phyloP scores from a whole-genome alignment of 192 early-diverging fungal species.

The Backusella australiensis region DNA sequence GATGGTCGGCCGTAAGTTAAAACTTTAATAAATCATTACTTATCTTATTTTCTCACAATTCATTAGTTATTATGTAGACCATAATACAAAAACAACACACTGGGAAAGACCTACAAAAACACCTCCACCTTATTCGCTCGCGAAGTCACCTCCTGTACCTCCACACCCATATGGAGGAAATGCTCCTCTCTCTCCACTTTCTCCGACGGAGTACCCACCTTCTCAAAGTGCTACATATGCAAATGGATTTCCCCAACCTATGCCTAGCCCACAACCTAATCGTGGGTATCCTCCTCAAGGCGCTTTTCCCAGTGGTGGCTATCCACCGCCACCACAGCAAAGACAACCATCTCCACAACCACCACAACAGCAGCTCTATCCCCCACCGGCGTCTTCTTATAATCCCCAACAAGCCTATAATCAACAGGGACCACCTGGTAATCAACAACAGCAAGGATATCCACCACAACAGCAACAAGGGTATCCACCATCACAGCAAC shows the following conservation, averaged over 20 bases:
- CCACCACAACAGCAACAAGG: not conserved
- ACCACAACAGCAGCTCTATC: not conserved
- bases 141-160: not conserved
- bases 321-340: not conserved
- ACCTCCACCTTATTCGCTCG: slow-evolving; percentile 1
- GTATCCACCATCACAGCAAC: too few relatives aligned
- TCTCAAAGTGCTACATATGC: not conserved
- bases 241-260: slow-evolving; percentile 9
- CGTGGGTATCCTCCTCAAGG: not conserved
- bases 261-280: not conserved
- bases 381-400: not conserved
- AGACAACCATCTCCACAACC: not conserved
- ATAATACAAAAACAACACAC: slow-evolving; percentile 24
- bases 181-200: slow-evolving; percentile 7
- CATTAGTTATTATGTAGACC: slow-evolving; percentile 25
- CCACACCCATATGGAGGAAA: not conserved
- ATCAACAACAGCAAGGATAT: not conserved
- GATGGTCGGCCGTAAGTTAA: slow-evolving; percentile 18
- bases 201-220: slow-evolving; percentile 9
- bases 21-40: not conserved
- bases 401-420: not conserved
- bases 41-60: not conserved
- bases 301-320: not conserved
- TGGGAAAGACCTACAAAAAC: slow-evolving; percentile 25
- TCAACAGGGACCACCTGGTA: not conserved